Evolutionary conservation across 106 monocot genomes (phyloP).

Genomic region (Vanilla planifolia): DNA sequence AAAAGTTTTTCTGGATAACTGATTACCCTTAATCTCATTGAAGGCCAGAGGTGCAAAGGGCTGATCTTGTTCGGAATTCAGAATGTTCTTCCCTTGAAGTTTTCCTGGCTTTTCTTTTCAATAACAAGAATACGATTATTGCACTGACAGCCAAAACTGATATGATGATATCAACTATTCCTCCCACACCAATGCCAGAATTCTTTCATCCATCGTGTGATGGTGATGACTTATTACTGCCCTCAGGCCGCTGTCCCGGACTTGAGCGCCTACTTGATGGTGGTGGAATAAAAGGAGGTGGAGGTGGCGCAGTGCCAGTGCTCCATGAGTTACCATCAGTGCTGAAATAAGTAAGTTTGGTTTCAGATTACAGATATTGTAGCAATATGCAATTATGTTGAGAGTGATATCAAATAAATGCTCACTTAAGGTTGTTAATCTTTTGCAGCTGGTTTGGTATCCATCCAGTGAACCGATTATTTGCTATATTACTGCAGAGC

Average conservation of each 20-base stretch:
- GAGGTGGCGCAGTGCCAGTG: conserved; percentile 40
- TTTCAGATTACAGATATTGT: background rate
- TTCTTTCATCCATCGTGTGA: conserved; percentile 14
- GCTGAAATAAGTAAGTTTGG: conserved; percentile 22
- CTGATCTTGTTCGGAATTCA: conserved; percentile 17
- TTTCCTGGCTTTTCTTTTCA: conserved; percentile 23
- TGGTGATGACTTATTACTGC: conserved; percentile 5
- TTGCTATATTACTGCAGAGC: conserved; percentile 47
- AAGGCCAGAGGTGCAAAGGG: conserved; percentile 22
- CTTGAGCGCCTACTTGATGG: conserved; percentile 26
- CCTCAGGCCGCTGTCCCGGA: conserved; percentile 21
- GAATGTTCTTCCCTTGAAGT: conserved; percentile 16
- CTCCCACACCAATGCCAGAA: conserved; percentile 48
- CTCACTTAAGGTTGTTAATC: conserved; percentile 45
- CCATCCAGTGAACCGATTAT: conserved; percentile 56
- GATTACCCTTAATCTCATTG: conserved; percentile 37
- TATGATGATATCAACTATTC: conserved; percentile 51
- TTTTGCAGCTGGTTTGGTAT: conserved; percentile 42
- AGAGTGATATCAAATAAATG: background rate
- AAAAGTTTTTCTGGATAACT: background rate
- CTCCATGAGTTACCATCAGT: conserved; percentile 56
- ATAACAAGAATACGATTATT: conserved; percentile 48
- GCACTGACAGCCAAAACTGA: conserved; percentile 30
- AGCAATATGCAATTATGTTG: background rate
- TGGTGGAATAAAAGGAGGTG: conserved; percentile 38